Conservation (phyloP, 2,329 filamentous ascomycete species). For the Sporothrix pseudoabietina region DNA sequence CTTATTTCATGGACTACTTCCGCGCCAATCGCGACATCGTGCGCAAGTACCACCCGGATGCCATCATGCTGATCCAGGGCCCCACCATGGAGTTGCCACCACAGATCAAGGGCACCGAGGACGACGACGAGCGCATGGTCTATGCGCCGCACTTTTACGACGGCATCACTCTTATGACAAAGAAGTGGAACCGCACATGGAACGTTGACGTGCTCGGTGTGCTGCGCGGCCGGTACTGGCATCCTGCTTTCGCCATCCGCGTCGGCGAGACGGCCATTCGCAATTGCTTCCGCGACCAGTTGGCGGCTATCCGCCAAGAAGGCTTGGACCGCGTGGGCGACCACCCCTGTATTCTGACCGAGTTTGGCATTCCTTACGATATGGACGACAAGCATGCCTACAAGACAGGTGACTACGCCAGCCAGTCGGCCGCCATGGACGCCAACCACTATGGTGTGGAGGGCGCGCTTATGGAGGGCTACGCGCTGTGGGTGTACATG, state of each 20-base stretch:
- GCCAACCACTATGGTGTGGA: slow-evolving; percentile 94
- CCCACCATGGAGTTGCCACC: slow-evolving; percentile 92
- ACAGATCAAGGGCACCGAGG: slow-evolving; percentile 77
- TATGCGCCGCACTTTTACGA: slow-evolving; percentile 98
- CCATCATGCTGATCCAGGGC: slow-evolving; percentile 88
- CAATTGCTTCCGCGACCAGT: slow-evolving; percentile 88
- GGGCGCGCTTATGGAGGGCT: slow-evolving; percentile 78
- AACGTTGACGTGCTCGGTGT: slow-evolving; percentile 96
- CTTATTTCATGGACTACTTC: slow-evolving; percentile 87
- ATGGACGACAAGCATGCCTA: slow-evolving; percentile 98
- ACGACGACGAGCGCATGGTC: slow-evolving; percentile 87
- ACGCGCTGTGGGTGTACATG: slow-evolving; percentile 87
- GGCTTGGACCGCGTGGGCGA: slow-evolving; percentile 85
- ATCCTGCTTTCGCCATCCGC: slow-evolving; percentile 88
- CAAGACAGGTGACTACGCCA: slow-evolving; percentile 91
- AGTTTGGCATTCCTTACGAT: slow-evolving; percentile 97
- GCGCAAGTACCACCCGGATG: slow-evolving; percentile 72
- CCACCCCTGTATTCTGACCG: slow-evolving; percentile 86
- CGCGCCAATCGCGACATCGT: slow-evolving; percentile 74
- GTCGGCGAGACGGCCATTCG: slow-evolving; percentile 91
- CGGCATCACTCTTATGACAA: slow-evolving; percentile 93
- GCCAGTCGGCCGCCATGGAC: slow-evolving; percentile 88
- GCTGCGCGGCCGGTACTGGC: slow-evolving; percentile 82
- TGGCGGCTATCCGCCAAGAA: slow-evolving; percentile 80
- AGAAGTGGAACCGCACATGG: slow-evolving; percentile 98